phyloP scores from a whole-genome alignment of 306 rosid genomes.

The Cicer cuneatum region DNA sequence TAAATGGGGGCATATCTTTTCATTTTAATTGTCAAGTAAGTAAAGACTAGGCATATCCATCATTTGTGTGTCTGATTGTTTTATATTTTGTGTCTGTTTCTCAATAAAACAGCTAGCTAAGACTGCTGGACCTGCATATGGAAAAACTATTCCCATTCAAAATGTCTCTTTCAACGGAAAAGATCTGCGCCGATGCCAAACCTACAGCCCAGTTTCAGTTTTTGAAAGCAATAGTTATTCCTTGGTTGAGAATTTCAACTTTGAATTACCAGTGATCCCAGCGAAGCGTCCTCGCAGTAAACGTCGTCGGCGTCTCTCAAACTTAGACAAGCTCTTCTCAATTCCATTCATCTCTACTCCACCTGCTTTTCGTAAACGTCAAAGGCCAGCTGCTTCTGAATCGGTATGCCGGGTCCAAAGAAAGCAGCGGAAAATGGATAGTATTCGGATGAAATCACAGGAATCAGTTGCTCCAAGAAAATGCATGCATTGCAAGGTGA shows the following conservation, averaged over 20 bases:
- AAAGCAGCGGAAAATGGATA: constrained; percentile 52
- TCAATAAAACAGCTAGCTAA: constrained; percentile 40
- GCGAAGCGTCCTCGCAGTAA: constrained; percentile 68
- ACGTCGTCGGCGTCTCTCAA: constrained; percentile 57
- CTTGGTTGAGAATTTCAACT: constrained; percentile 55
- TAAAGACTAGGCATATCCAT: not conserved
- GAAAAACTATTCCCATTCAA: constrained; percentile 39
- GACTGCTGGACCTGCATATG: constrained; percentile 44
- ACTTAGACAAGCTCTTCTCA: constrained; percentile 39
- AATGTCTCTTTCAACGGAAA: constrained; percentile 47
- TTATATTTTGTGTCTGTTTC: constrained; percentile 11
- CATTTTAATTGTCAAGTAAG: not conserved
- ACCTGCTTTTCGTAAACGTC: constrained; percentile 36
- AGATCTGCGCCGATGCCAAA: constrained; percentile 51
- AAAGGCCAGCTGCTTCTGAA: constrained; percentile 37
- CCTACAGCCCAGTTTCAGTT: constrained; percentile 77
- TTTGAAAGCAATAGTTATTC: constrained; percentile 72
- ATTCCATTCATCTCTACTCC: constrained; percentile 40
- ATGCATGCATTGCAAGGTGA: constrained; percentile 78
- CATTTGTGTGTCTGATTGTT: constrained; percentile 35
- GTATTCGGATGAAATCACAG: constrained; percentile 38
- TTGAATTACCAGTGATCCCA: constrained; percentile 47
- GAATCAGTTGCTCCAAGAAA: constrained; percentile 45
- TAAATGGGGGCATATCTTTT: not conserved
- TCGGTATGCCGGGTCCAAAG: constrained; percentile 34